Conservation (phyloP, 208 protist species). For the Trypanosoma congolense region DNA sequence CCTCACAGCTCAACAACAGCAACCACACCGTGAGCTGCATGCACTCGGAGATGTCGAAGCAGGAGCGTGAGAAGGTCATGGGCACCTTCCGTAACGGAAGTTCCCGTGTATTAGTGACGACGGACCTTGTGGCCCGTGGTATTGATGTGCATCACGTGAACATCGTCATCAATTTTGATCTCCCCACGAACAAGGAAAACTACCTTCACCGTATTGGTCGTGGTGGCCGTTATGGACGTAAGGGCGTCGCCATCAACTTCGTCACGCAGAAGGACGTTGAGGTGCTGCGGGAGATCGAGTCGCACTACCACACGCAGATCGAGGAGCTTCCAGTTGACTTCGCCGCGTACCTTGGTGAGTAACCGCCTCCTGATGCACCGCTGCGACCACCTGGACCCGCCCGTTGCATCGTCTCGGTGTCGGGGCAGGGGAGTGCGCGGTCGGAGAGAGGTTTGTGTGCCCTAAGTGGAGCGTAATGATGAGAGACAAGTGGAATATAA, state of each 20-base stretch:
- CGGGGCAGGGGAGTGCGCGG: too few species aligned
- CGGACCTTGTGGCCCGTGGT: conserved; percentile 98
- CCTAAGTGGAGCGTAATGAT: too few species aligned
- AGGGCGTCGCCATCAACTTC: conserved; percentile 99
- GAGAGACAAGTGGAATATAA: too few species aligned
- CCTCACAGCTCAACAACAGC: conserved; percentile 87
- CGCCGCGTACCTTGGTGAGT: conserved; percentile 42
- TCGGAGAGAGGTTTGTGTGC: too few species aligned
- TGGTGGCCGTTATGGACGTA: conserved; percentile 98
- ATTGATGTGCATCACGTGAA: conserved; percentile 99
- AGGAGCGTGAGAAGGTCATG: conserved; percentile 98
- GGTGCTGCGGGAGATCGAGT: conserved; percentile 96
- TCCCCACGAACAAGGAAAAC: conserved; percentile 98
- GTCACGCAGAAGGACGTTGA: conserved; percentile 96
- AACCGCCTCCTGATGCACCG: neutral
- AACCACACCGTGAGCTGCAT: conserved; percentile 94
- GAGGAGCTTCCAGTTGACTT: conserved; percentile 99
- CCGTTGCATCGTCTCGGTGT: too few species aligned
- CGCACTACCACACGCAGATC: conserved; percentile 99
- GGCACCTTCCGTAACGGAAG: conserved; percentile 95
- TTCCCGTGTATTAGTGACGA: conserved; percentile 98
- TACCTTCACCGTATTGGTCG: conserved; percentile 99
- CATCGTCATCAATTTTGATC: conserved; percentile 99
- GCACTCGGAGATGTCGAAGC: conserved; percentile 98
- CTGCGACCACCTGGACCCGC: too few species aligned